Evolutionary conservation across 192 early-diverging fungal species (phyloP).

Genomic region (Mortierella alpina): DNA sequence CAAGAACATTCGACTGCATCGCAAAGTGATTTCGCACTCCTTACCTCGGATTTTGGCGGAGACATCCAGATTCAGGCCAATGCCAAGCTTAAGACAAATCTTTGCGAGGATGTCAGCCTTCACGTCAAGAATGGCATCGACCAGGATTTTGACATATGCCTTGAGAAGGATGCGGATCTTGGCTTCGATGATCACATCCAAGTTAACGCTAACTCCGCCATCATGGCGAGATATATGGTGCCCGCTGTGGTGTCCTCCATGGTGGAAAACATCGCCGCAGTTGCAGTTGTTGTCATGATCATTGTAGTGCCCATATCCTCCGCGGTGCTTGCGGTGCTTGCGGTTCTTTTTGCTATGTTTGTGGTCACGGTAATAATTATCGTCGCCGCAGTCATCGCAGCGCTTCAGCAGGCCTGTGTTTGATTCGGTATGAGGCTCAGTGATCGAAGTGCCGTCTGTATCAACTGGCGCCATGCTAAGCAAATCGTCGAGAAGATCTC

Average conservation of each 20-base stretch:
- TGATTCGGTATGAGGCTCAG: no score
- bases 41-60: slow-evolving; percentile 20
- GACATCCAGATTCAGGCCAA: slow-evolving; percentile 15
- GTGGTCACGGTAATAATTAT: background rate
- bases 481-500: no score
- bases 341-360: background rate
- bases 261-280: background rate
- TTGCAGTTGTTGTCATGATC: background rate
- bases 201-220: background rate
- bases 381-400: background rate
- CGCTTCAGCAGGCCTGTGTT: background rate
- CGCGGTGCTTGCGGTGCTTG: no score
- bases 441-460: no score
- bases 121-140: slow-evolving; percentile 12
- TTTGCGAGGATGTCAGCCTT: slow-evolving; percentile 24
- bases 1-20: background rate
- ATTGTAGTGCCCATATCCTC: background rate
- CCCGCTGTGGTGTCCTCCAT: background rate
- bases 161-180: slow-evolving; percentile 17
- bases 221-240: background rate
- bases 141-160: slow-evolving; percentile 1
- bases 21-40: background rate
- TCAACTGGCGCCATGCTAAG: no score
- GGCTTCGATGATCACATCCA: slow-evolving; percentile 17
- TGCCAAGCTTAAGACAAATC: slow-evolving; percentile 9